Base-by-base conservation (phyloP, 1,139 yeast species). In the Magnusiomyces sp. region DNA sequence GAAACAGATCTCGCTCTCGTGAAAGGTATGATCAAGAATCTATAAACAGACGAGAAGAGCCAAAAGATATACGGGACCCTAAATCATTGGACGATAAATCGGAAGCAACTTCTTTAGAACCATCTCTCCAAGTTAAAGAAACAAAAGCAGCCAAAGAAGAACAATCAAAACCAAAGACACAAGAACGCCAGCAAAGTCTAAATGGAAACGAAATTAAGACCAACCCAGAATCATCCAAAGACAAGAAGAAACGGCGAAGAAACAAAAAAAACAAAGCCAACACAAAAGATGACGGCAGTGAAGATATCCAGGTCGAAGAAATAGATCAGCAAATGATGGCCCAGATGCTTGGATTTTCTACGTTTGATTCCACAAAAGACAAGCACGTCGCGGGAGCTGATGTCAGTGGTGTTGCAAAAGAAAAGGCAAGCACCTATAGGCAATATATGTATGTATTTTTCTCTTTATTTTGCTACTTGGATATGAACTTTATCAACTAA, bases 261-360 rank as follows among this genome's bases (percentile, higher is more conserved):
- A 34, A 13, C 11, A 34, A 34, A 34, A 14, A 34, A 10, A 14
- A 34, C 16, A 34, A 34, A 34, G 37, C 37, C 37, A 34, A 34
- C 11, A 34, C 37, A 4, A 34, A 34, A 34, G 37, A 34, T 5
- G 37, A 34, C 9, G 16, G n/a, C n/a, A n/a, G 9, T n/a, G 37
- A 13, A 4, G 37, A n/a, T 10, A 10, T 14, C 5, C 37, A 13
- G 20, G 11, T 11, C 20, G 55, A 53, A n/a, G 59, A 51, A 7
- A 61, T 56, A 11, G 62, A 56, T 9, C 62, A 62, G 31, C 64
- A 60, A 13, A 53, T 57, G 47, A 64, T 69, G 67, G 57, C 58
- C 47, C 55, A 63, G 43, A 68, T 82, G 58, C 81, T 83, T 87
- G 94, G 92, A 2, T 81, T 81, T 58, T 68, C 74, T 2, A 76